Evolutionary conservation across 1,139 yeast genomes (phyloP), one percentile per base, ranked within the genome.

Genomic region (Yamadazyma trypodendri): DNA sequence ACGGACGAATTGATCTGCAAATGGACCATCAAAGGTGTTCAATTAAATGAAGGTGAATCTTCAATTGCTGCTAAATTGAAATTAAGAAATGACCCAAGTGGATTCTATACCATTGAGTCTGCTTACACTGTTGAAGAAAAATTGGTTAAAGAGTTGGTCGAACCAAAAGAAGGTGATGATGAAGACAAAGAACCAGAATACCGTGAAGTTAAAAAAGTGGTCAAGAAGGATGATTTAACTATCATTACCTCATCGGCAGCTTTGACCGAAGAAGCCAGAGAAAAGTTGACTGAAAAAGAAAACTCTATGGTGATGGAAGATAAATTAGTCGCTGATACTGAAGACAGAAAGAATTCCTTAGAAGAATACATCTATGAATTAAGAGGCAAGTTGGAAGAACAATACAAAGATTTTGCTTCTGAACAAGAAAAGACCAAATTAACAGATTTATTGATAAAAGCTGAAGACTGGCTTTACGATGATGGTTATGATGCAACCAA

Each of bases 401-500:
- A 83, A 60, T 92, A 90, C 66, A 77, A 88, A 53, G 83, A 77
- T 52, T 92, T 90, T 61, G 97, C 97, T 47, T 76, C 84, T 50
- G 94, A 84, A 44, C 89, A 81, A 57, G 98, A 92, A 77, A 92
- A 90, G 79, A 72, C 73, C 51, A 85, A 78, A 63, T 77, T 92
- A 60, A 64, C 77, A 42, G 85, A 72, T 44, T 75, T 84, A 76
- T 79, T 92, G 62, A 62, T 76, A 60, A 86, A 84, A 64, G 81
- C 97, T 50, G 98, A 94, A 76, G 96, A 92, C 62, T 92, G 99
- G 99, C 79, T 92, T 60, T 94, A 92, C 68, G 96, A 86, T 46
- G 98, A 88, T 41, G 97, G 98, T 59, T 92, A 86, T 61, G 98
- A 92, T 64, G 80, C 97, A 46, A 76, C 90, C 62, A 90, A 92